Evolutionary conservation across 2,329 filamentous ascomycete species (phyloP).

Genomic region (Diplodia corticola): DNA sequence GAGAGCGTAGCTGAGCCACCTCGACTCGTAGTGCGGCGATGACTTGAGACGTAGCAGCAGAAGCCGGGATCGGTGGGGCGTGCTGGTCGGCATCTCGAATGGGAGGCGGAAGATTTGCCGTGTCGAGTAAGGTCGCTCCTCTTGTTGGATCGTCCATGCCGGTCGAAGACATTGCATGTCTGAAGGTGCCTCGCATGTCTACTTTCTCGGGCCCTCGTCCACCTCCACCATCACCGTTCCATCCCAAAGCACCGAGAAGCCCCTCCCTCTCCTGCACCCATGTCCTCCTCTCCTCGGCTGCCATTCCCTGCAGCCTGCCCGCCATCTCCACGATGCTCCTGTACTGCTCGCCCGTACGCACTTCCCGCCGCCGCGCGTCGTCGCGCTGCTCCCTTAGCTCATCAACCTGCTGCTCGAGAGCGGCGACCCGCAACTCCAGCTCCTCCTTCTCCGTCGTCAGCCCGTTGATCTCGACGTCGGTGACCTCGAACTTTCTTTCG

Average conservation of each 20-base stretch:
- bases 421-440: conserved; percentile 48
- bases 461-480: conserved; percentile 47
- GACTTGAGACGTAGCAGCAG: conserved; percentile 27
- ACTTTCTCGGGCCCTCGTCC: background rate
- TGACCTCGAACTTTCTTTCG: conserved; percentile 46
- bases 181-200: background rate
- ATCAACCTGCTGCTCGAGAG: conserved; percentile 52
- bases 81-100: background rate
- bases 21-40: conserved; percentile 37
- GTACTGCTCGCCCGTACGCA: conserved; percentile 51
- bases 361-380: conserved; percentile 44
- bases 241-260: conserved; percentile 39
- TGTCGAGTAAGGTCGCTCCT: background rate
- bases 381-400: conserved; percentile 52
- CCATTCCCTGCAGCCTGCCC: conserved; percentile 46
- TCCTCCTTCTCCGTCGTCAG: conserved; percentile 54
- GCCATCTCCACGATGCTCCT: conserved; percentile 54
- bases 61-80: background rate
- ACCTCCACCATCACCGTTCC: conserved; percentile 34
- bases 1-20: conserved; percentile 32
- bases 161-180: background rate
- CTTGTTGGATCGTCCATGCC: background rate
- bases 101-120: background rate
- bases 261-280: conserved; percentile 43
- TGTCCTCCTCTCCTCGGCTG: conserved; percentile 45